Evolutionary conservation across 257 asterid species (phyloP), one percentile per base, ranked within the genome.

Genomic region (Nicotiana obtusifolia): DNA sequence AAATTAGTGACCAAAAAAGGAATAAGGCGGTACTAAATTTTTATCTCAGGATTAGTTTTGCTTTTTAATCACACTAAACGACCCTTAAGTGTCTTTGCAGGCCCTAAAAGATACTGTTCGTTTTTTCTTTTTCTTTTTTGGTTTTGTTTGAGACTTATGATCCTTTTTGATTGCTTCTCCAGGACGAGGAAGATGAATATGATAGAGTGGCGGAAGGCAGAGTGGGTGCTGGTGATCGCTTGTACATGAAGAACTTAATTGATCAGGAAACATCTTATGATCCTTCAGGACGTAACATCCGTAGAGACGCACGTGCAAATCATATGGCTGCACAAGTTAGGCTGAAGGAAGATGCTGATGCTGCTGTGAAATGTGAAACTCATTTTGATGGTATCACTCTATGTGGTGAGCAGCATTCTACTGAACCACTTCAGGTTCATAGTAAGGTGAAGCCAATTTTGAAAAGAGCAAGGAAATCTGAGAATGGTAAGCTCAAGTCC

Each of bases 121-220:
- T 16, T 6, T 30, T 0, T 30, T 14, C 16, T 5, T 54, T 2
- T 37, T 37, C n/a, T 1, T 5, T 37, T 1, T 5, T 5, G 11
- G 49, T 41, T 41, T 69, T 41, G 59, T 69, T 69, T 11, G 78
- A 20, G 33, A 69, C 78, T 73, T 73, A 4, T 6, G 22, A 47
- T 22, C 37, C 37, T 47, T 73, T 37, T 73, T 22, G 33, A 22
- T 47, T 73, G 22, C 78, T 73, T 14, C 37, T 47, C 60, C 88
- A 95, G 98, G 98, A 95, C 68, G 99, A 95, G 90, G 99, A 95
- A 89, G 97, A 95, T 81, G 90, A 90, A 89, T 92, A 73, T 82
- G 99, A 95, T 87, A 94, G 90, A 88, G 94, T 92, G 80, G 99
- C 98, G 8, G 88, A 86, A 61, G 98, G 97, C 79, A 67, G 81